A percentile compares a stretch with the other conserved stretches of the same genome.
phyloP scores from a whole-genome alignment of 164 flowering plant genomes.

The Vitis amurensis region DNA sequence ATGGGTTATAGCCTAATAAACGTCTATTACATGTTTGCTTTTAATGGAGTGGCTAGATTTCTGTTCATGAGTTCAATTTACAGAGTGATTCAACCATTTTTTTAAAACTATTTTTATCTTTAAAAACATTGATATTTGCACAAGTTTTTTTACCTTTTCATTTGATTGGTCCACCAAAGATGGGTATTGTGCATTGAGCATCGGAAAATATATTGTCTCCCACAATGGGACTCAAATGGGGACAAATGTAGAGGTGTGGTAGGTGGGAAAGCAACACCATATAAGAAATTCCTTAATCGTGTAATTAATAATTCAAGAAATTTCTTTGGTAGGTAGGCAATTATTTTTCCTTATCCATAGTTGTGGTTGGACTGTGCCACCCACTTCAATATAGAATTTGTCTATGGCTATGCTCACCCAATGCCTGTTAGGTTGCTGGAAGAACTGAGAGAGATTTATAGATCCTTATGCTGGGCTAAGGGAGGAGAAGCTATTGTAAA shows the following conservation, averaged over 20 bases:
- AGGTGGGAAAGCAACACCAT: constrained; percentile 16
- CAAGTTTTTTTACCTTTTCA: no score
- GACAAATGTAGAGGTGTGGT: background rate
- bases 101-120: no score
- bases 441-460: no score
- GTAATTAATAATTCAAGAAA: background rate
- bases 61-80: background rate
- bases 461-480: background rate
- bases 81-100: no score
- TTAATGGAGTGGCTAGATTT: background rate
- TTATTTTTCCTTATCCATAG: background rate
- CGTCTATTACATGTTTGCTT: background rate
- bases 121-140: no score
- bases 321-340: constrained; percentile 7
- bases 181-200: background rate
- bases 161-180: no score
- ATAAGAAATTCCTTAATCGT: background rate
- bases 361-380: background rate
- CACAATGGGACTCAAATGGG: background rate
- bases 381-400: background rate
- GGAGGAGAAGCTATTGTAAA: no score
- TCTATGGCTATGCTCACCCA: no score
- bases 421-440: no score
- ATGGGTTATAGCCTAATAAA: background rate
- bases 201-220: background rate